These are phyloP conservation scores for Cytospora chrysosperma DNA, from an alignment of 2,329 filamentous ascomycete genomes.

Conservation along the genomic window DNA sequence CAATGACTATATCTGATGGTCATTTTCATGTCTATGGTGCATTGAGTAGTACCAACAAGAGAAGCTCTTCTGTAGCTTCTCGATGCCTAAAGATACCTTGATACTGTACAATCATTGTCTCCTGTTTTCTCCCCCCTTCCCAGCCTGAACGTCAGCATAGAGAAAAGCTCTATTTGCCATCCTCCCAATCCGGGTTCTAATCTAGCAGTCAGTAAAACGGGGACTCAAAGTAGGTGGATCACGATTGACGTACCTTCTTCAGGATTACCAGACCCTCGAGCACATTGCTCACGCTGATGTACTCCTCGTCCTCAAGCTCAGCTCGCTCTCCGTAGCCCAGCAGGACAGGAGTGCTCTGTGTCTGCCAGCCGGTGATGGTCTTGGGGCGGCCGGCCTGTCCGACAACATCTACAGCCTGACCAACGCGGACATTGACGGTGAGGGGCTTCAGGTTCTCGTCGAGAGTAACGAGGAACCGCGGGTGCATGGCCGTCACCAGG, in stretches of 20 bases:
- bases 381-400: constrained; percentile 96
- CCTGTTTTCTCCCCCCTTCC: neutral
- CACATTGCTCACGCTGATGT: constrained; percentile 85
- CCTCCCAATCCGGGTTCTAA: constrained; percentile 57
- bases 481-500: constrained; percentile 94
- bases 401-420: constrained; percentile 96
- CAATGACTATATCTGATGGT: constrained; percentile 4
- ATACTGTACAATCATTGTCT: constrained; percentile 21
- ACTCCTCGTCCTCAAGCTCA: constrained; percentile 96
- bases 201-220: constrained; percentile 18
- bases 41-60: constrained; percentile 12
- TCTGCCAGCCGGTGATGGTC: constrained; percentile 99
- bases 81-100: constrained; percentile 9
- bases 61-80: neutral
- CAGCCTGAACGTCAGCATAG: neutral
- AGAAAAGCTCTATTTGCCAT: constrained; percentile 40
- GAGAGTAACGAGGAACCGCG: constrained; percentile 91
- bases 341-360: constrained; percentile 96
- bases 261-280: constrained; percentile 94
- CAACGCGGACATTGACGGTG: constrained; percentile 93
- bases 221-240: no score
- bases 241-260: constrained; percentile 73
- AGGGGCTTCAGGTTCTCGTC: constrained; percentile 93
- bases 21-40: constrained; percentile 25
- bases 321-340: constrained; percentile 93